A percentile compares a stretch with the other conserved stretches of the same genome.
Evolutionary conservation across 148 eudicot genomes (phyloP).

Genomic region (Beta vulgaris): DNA sequence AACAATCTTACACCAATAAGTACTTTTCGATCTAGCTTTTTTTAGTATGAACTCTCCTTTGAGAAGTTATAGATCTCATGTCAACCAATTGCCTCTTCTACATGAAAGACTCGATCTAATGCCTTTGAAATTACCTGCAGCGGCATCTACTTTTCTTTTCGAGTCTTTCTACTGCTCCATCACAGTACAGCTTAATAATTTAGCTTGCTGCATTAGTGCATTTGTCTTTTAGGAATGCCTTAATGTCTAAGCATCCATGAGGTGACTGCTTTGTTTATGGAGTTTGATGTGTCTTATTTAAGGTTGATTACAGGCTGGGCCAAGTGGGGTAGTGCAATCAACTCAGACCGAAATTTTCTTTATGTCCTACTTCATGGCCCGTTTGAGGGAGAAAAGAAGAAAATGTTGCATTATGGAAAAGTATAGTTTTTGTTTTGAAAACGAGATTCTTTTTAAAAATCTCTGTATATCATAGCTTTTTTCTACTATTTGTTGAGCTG

Average conservation of each 20-base stretch:
- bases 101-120: background rate
- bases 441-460: too few relatives aligned
- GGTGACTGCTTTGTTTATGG: slow-evolving; percentile 2
- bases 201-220: too few relatives aligned
- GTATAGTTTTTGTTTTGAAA: background rate
- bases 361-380: background rate
- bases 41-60: background rate
- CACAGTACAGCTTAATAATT: background rate
- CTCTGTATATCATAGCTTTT: background rate
- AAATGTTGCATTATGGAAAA: slow-evolving; percentile 1
- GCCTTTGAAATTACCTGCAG: background rate
- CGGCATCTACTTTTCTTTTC: background rate
- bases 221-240: slow-evolving; percentile 8
- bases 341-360: slow-evolving; percentile 6
- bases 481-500: background rate
- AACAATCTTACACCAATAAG: too few relatives aligned
- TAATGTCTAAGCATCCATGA: slow-evolving; percentile 4
- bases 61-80: background rate
- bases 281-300: slow-evolving; percentile 3
- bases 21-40: background rate
- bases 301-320: slow-evolving; percentile 23
- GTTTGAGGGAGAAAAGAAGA: background rate
- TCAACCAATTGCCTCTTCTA: background rate
- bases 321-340: slow-evolving; percentile 17
- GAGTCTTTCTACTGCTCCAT: background rate